A percentile compares a stretch with the other conserved stretches of the same genome.
Conservation (phyloP, 2,329 filamentous ascomycete species). For the Parasarocladium wereldwijsianum region DNA sequence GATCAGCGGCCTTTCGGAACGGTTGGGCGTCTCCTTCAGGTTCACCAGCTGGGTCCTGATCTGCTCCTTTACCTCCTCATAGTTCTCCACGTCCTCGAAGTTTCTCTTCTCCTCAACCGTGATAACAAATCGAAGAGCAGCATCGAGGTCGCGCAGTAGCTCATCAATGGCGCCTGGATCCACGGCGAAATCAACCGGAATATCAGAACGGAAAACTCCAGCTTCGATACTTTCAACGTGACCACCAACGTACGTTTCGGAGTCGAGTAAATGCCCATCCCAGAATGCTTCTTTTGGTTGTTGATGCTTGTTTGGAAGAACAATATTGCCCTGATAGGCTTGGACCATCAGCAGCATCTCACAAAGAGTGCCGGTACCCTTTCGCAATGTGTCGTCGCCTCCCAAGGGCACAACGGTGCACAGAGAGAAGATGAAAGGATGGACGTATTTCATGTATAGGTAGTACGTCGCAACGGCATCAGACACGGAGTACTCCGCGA, state of each 20-base stretch:
- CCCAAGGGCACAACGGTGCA: constrained; percentile 92
- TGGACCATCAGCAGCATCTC: constrained; percentile 99
- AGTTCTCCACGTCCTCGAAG: constrained; percentile 65
- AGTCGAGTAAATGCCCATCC: constrained; percentile 90
- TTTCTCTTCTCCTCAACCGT: constrained; percentile 73
- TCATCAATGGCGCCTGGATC: constrained; percentile 83
- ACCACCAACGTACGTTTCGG: constrained; percentile 94
- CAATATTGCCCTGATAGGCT: constrained; percentile 81
- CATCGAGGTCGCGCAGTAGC: constrained; percentile 71
- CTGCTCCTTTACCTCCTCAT: constrained; percentile 70
- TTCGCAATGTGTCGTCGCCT: constrained; percentile 82
- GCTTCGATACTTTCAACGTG: constrained; percentile 99
- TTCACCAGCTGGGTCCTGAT: constrained; percentile 57
- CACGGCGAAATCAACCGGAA: constrained; percentile 86
- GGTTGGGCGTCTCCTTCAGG: constrained; percentile 70
- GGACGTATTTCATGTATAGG: constrained; percentile 99
- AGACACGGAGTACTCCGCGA: constrained; percentile 96
- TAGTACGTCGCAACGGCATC: constrained; percentile 99
- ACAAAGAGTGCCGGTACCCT: constrained; percentile 95
- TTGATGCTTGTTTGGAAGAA: constrained; percentile 91
- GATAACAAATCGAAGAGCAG: constrained; percentile 77
- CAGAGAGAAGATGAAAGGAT: constrained; percentile 96
- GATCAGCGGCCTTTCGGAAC: constrained; percentile 75
- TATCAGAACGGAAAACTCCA: constrained; percentile 90
- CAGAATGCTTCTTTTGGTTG: constrained; percentile 87